These are phyloP conservation scores for Solanum aculeatissimum DNA, from an alignment of 305 asterid species.

Conservation along the genomic window DNA sequence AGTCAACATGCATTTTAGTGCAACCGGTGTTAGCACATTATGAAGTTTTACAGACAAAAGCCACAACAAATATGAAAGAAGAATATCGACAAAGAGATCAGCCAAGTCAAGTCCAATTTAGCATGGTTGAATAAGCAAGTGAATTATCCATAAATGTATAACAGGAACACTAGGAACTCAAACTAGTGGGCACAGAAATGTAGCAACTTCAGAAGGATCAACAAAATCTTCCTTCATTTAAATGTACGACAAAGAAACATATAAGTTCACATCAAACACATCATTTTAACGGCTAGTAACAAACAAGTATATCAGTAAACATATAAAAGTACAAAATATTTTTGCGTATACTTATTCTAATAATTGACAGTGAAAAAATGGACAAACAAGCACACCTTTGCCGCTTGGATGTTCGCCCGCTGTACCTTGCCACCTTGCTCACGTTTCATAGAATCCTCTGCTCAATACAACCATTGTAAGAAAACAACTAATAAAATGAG, in stretches of 20 bases:
- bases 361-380: neutral
- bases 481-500: neutral
- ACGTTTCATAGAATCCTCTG: conserved; percentile 43
- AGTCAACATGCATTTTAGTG: neutral
- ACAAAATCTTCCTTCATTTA: neutral
- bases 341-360: neutral
- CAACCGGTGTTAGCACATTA: neutral
- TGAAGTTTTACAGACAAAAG: neutral
- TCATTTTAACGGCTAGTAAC: neutral
- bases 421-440: conserved; percentile 45
- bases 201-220: neutral
- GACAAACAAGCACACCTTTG: conserved; percentile 17
- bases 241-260: neutral
- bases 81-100: neutral
- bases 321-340: neutral
- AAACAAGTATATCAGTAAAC: neutral
- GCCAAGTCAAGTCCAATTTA: neutral
- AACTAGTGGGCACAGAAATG: neutral
- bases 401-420: conserved; percentile 38
- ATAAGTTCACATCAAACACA: neutral
- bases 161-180: neutral
- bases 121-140: neutral
- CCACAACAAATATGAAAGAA: neutral
- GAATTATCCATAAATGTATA: neutral
- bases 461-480: neutral